A percentile compares a stretch with the other conserved stretches of the same genome.
Conservation (phyloP, 106 monocot genomes). For the Acanthochlamys bracteata region DNA sequence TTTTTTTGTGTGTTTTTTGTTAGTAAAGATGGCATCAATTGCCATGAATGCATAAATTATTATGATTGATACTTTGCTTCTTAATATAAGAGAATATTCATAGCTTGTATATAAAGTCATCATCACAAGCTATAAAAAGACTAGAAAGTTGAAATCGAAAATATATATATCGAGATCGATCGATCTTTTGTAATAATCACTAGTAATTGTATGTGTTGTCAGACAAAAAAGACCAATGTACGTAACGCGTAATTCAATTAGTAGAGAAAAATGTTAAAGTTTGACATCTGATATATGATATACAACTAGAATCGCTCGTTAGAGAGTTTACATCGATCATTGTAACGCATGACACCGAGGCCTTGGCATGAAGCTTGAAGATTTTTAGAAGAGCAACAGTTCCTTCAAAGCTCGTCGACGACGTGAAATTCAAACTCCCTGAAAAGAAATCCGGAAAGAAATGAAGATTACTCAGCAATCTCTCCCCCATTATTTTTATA, state of each 20-base stretch:
- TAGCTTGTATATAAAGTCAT: not conserved
- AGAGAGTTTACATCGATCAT: not conserved
- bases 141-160: not conserved
- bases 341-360: not conserved
- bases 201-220: too few relatives aligned
- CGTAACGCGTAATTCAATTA: not conserved
- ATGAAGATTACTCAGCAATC: not conserved
- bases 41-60: too few relatives aligned
- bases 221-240: too few relatives aligned
- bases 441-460: not conserved
- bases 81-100: constrained; percentile 1
- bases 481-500: not conserved
- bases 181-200: not conserved
- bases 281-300: not conserved
- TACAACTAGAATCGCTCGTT: not conserved
- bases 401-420: not conserved
- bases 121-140: not conserved
- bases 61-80: not conserved
- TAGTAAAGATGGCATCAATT: not conserved
- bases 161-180: not conserved
- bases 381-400: not conserved
- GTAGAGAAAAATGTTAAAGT: not conserved
- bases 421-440: not conserved
- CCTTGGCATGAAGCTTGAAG: not conserved
- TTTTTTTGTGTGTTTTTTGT: not conserved